Conservation (phyloP, 2,329 filamentous ascomycete genomes). For the Chrysoporthe austroafricana region DNA sequence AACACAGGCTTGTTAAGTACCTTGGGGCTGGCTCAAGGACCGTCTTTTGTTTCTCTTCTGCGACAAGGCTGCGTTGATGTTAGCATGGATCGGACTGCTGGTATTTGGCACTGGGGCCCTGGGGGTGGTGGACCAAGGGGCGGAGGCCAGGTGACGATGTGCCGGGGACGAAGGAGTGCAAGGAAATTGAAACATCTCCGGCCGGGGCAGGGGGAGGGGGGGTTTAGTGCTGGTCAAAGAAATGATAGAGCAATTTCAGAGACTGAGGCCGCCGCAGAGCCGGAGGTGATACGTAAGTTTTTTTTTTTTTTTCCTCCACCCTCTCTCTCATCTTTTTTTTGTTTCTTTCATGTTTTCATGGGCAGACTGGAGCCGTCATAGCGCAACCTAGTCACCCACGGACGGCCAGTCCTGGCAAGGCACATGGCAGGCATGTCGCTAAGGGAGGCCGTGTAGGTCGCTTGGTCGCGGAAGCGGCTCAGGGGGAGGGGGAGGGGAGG, state of each 20-base stretch:
- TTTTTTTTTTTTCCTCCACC: neutral
- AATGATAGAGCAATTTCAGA: constrained; percentile 26
- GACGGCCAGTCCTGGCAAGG: neutral
- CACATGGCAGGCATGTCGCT: constrained; percentile 12
- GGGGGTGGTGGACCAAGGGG: constrained; percentile 4
- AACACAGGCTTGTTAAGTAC: constrained; percentile 26
- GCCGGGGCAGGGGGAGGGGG: constrained; percentile 21
- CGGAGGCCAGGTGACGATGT: constrained; percentile 10
- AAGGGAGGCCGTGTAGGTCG: constrained; percentile 7
- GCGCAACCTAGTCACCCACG: constrained; percentile 16
- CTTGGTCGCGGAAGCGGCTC: neutral
- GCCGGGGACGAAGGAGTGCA: constrained; percentile 15
- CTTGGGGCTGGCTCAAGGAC: constrained; percentile 24
- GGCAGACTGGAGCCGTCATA: constrained; percentile 22
- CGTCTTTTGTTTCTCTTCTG: constrained; percentile 23
- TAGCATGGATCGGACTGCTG: constrained; percentile 21
- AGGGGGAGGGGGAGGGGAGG: neutral
- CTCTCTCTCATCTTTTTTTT: neutral
- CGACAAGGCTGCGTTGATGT: constrained; percentile 28
- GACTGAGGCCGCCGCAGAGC: constrained; percentile 20
- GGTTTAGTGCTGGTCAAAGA: constrained; percentile 8
- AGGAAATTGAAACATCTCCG: constrained; percentile 29
- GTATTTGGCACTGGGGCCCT: too few species aligned
- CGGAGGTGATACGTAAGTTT: constrained; percentile 24
- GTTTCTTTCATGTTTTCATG: neutral